phyloP scores from a whole-genome alignment of 305 asterid species.

The Solanum hybrid region DNA sequence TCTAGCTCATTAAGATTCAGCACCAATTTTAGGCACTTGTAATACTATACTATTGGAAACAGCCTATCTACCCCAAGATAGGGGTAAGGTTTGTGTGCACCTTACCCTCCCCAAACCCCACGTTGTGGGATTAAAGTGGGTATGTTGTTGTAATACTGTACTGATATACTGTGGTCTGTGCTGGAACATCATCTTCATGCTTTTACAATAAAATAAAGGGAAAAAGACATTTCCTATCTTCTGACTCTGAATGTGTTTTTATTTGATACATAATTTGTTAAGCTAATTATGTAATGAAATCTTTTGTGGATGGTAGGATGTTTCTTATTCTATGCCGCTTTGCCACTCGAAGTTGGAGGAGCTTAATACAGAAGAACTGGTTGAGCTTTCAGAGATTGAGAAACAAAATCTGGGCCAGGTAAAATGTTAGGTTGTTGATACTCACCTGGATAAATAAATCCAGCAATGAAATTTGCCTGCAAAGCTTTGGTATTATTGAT shows the following conservation, averaged over 20 bases:
- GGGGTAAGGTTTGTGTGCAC: background rate
- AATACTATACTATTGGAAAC: background rate
- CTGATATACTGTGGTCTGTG: background rate
- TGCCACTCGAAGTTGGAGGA: slow-evolving; percentile 70
- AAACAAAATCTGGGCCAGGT: slow-evolving; percentile 79
- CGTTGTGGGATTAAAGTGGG: background rate
- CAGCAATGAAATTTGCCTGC: background rate
- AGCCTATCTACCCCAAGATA: background rate
- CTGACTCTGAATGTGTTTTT: background rate
- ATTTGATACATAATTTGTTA: background rate
- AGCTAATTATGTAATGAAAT: slow-evolving; percentile 1
- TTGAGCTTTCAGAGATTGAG: slow-evolving; percentile 69
- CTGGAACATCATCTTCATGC: background rate
- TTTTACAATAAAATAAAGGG: background rate
- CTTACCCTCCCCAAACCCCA: background rate
- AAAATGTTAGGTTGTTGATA: background rate
- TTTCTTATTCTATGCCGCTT: slow-evolving; percentile 87
- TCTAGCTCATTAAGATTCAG: background rate
- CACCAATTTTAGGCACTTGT: background rate
- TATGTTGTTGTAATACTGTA: background rate
- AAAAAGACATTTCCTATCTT: background rate
- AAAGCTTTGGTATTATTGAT: background rate
- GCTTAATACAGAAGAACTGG: slow-evolving; percentile 65
- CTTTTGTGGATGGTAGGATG: slow-evolving; percentile 42
- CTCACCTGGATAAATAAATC: background rate